Conservation (phyloP, 2,329 filamentous ascomycete species). For the Talaromyces sp. region DNA sequence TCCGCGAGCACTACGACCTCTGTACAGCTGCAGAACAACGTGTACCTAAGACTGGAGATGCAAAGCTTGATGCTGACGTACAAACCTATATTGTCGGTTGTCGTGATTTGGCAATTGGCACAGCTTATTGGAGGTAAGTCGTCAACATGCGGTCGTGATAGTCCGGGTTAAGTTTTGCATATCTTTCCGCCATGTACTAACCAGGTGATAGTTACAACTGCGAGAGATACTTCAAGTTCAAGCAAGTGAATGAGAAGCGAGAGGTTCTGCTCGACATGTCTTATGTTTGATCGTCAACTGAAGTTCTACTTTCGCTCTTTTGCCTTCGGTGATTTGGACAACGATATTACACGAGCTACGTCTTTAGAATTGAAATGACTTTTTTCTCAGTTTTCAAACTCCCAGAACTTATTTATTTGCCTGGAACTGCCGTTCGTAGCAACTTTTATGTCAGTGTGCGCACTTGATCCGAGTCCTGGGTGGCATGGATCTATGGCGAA, state of each 20-base stretch:
- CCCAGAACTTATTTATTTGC: background rate
- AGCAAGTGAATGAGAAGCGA: constrained; percentile 11
- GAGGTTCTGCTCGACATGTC: constrained; percentile 9
- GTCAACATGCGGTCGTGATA: background rate
- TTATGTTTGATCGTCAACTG: background rate
- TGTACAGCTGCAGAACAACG: constrained; percentile 9
- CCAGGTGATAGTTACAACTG: constrained; percentile 9
- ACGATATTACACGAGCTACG: background rate
- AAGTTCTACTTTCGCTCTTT: background rate
- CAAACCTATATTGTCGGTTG: constrained; percentile 8
- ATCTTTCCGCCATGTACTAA: background rate
- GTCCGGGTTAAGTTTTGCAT: background rate
- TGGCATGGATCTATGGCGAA: background rate
- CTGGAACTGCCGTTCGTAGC: background rate
- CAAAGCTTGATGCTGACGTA: constrained; percentile 3
- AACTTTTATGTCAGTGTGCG: background rate
- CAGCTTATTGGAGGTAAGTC: constrained; percentile 7
- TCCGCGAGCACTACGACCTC: constrained; percentile 1
- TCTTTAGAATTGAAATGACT: background rate
- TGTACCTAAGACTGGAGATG: constrained; percentile 2
- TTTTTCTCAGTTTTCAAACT: background rate
- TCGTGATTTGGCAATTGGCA: constrained; percentile 8
- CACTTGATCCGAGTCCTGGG: background rate
- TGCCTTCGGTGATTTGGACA: background rate
- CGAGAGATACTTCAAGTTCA: constrained; percentile 10